Conservation (phyloP, 345 rosid genomes). For the Sonneratia caseolaris region DNA sequence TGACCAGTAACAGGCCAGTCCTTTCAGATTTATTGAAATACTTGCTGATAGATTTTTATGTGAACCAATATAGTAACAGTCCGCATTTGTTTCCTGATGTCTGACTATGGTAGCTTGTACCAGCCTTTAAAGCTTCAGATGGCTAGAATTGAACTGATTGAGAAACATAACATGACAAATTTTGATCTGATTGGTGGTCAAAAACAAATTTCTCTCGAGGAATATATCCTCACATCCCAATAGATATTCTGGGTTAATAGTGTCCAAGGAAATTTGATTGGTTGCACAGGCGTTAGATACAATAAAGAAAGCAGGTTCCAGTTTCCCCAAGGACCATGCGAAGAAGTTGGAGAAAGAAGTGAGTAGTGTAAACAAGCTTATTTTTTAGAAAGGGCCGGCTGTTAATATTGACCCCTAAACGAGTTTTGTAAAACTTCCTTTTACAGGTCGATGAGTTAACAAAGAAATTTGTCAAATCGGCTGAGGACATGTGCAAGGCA, state of each 20-base stretch:
- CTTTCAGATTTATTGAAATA: background rate
- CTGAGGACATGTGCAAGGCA: constrained; percentile 84
- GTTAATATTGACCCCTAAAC: background rate
- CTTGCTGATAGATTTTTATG: background rate
- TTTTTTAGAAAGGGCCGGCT: background rate
- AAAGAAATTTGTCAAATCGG: constrained; percentile 68
- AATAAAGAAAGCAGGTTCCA: constrained; percentile 62
- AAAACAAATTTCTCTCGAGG: too few relatives aligned
- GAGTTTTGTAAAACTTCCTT: background rate
- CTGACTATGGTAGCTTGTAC: background rate
- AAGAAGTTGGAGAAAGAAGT: constrained; percentile 94
- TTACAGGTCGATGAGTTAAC: constrained; percentile 73
- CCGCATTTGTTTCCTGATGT: background rate
- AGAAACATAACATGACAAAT: background rate
- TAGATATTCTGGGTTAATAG: background rate
- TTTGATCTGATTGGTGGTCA: background rate
- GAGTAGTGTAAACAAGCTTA: constrained; percentile 11
- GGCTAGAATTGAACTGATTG: background rate
- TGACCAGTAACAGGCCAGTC: background rate
- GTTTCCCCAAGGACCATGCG: constrained; percentile 72
- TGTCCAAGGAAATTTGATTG: background rate
- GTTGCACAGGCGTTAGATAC: constrained; percentile 69
- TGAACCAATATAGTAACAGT: background rate
- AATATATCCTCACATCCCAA: background rate
- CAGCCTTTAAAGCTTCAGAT: background rate